Evolutionary conservation across 345 rosid genomes (phyloP).

Genomic region (Ailanthus altissimus): DNA sequence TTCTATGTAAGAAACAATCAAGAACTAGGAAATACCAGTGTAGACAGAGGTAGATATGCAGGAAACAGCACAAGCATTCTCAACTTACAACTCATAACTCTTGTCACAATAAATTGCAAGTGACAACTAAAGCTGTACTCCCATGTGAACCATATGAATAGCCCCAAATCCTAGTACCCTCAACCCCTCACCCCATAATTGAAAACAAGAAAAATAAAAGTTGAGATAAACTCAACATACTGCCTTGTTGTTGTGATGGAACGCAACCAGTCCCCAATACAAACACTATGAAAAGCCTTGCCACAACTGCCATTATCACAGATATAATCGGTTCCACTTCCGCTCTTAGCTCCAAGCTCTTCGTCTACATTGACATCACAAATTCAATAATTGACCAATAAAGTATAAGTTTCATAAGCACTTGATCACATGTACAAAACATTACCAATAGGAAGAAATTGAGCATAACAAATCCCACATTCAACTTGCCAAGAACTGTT

Average conservation of each 20-base stretch:
- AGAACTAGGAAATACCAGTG: constrained; percentile 12
- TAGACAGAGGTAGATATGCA: neutral
- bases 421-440: neutral
- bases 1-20: neutral
- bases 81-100: neutral
- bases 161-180: constrained; percentile 9
- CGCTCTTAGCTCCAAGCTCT: constrained; percentile 62
- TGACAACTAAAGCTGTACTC: neutral
- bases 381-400: constrained; percentile 17
- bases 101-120: neutral
- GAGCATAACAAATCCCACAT: constrained; percentile 85
- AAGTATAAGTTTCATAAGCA: neutral
- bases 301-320: constrained; percentile 75
- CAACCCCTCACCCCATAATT: neutral
- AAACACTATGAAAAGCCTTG: constrained; percentile 66
- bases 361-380: constrained; percentile 45
- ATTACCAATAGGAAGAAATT: constrained; percentile 70
- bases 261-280: constrained; percentile 77
- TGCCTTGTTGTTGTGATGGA: constrained; percentile 82
- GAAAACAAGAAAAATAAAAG: neutral
- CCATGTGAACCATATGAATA: constrained; percentile 8
- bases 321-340: constrained; percentile 57
- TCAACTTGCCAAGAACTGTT: constrained; percentile 50
- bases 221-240: constrained; percentile 46
- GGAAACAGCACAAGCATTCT: constrained; percentile 11